A percentile compares a stretch with the other conserved stretches of the same genome.
Conservation (phyloP, 139 green algal genomes). For the Chloropicon primus region DNA sequence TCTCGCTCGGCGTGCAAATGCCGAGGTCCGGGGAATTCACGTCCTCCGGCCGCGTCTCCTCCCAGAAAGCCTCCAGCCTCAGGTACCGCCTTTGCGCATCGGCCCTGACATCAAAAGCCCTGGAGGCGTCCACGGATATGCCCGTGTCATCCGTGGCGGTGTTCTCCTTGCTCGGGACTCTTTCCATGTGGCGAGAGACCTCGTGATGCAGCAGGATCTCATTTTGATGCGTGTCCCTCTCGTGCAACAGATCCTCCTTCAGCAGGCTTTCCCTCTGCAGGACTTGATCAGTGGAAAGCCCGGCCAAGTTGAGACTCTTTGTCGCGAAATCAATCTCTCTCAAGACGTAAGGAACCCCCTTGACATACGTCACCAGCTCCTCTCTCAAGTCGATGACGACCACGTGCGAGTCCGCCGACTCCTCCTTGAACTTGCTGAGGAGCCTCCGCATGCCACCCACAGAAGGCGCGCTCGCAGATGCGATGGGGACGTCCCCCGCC, state of each 20-base stretch:
- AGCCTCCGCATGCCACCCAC: conserved; percentile 39
- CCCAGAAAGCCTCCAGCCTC: neutral
- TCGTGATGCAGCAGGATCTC: conserved; percentile 62
- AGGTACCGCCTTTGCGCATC: neutral
- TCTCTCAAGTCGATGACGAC: conserved; percentile 73
- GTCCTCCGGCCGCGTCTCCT: neutral
- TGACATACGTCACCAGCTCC: conserved; percentile 77
- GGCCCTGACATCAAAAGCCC: neutral
- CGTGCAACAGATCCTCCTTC: conserved; percentile 25
- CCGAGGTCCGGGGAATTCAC: neutral
- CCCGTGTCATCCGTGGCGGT: neutral
- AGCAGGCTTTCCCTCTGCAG: conserved; percentile 35
- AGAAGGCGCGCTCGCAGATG: conserved; percentile 6
- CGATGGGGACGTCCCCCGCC: conserved; percentile 21
- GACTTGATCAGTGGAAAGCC: conserved; percentile 54
- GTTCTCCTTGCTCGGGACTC: neutral
- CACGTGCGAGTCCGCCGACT: conserved; percentile 21
- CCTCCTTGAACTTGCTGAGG: conserved; percentile 31
- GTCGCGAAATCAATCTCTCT: conserved; percentile 76
- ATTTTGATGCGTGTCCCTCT: conserved; percentile 44
- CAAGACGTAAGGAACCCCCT: conserved; percentile 56
- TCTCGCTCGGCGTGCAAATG: neutral
- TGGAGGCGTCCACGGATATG: neutral
- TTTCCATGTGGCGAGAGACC: conserved; percentile 1
- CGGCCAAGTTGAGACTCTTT: conserved; percentile 66